Base-by-base conservation (phyloP, 345 rosid species). In the Microthlaspi erraticum region DNA sequence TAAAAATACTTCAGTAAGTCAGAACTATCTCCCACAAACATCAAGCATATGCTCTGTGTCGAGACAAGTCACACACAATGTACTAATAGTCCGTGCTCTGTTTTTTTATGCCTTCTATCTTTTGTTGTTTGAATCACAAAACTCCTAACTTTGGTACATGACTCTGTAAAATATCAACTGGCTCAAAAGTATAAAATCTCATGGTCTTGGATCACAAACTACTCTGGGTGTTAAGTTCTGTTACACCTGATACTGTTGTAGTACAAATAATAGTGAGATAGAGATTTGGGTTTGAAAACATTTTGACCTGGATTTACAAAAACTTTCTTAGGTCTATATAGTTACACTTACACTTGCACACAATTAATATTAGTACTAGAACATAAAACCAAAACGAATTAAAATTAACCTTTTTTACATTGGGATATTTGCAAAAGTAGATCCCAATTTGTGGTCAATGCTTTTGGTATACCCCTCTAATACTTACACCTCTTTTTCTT, bases 1-100 rank as follows among this genome's bases (percentile, higher is more conserved):
- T 88, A 19, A 79, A 81, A 78, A 82, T 87, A 5, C 85, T 86
- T 31, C 89, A 88, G 72, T n/a, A 70, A 82, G n/a, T n/a, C n/a
- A n/a, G n/a, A n/a, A n/a, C 52, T 86, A 86, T 34, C 89, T 7
- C 74, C 87, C 9, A 78, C 88, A 64, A 88, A 83, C 71, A 78
- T 83, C 75, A 78, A 83, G 10, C 31, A 58, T 37, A 37, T 49
- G 7, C 29, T 48, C 9, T 48, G 7, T 19, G n/a, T n/a, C n/a
- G 19, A 44, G 10, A 14, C 8, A 41, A 50, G 32, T 49, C 26
- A 51, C n/a, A n/a, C n/a, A n/a, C n/a, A n/a, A n/a, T 13, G 37
- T 6, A 53, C 17, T 51, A 51, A 51, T 50, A 6, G 23, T 6
- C 48, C 10, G 4, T 6, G 18, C 10, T 43, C 19, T 14, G 7